A percentile compares a stretch with the other conserved stretches of the same genome.
phyloP scores from a whole-genome alignment of 2,329 filamentous ascomycete species.

The Kalaharituber pfeilii region DNA sequence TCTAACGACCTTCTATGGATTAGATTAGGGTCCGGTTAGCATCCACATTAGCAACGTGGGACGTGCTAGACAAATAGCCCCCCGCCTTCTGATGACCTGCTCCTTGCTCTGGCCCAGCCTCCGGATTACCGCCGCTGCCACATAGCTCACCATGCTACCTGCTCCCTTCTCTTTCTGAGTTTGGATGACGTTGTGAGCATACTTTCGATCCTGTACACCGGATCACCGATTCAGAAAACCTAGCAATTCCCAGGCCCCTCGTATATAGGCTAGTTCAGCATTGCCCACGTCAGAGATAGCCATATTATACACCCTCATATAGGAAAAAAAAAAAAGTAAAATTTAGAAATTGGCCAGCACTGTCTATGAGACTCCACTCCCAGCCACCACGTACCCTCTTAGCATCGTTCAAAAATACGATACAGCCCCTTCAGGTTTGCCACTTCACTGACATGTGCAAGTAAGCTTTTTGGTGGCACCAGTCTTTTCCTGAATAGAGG shows the following conservation, averaged over 20 bases:
- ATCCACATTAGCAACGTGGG: not conserved
- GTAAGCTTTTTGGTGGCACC: conserved; percentile 60
- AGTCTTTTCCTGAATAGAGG: conserved; percentile 71
- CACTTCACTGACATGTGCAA: conserved; percentile 66
- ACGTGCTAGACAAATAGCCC: not conserved
- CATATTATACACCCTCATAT: not conserved
- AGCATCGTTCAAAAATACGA: conserved; percentile 87
- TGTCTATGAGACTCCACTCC: not conserved
- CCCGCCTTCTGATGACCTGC: not conserved
- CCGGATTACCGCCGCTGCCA: not conserved
- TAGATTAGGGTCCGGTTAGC: not conserved
- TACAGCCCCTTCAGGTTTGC: conserved; percentile 88
- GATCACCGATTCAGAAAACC: too few relatives aligned
- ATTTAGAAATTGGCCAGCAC: not conserved
- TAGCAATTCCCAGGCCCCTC: not conserved
- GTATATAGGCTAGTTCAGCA: too few relatives aligned
- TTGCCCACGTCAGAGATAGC: not conserved
- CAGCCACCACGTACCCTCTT: conserved; percentile 8
- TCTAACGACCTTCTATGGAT: not conserved
- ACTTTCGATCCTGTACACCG: not conserved
- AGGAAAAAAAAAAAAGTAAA: not conserved
- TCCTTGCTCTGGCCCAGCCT: not conserved
- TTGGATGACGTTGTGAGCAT: not conserved
- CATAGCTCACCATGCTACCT: too few relatives aligned
- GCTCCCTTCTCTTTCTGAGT: not conserved